A percentile compares a stretch with the other conserved stretches of the same genome.
Evolutionary conservation across 2,329 filamentous ascomycete genomes (phyloP).

Genomic region (Sordariomycetes sp.): DNA sequence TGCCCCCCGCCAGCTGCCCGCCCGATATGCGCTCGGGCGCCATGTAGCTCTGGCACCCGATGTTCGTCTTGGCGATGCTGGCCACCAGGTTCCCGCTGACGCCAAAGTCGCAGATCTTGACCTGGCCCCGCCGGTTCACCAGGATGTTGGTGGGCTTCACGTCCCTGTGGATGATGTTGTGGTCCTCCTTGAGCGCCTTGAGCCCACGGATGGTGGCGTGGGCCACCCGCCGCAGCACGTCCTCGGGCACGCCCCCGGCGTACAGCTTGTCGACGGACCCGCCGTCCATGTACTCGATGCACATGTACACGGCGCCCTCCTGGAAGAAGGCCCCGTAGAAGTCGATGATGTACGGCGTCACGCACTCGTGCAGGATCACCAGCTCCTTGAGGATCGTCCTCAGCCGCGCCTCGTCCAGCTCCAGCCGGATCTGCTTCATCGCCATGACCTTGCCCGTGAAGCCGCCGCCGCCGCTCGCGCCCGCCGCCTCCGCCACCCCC

Average conservation of each 20-base stretch:
- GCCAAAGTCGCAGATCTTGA: constrained; percentile 98
- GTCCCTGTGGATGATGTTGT: constrained; percentile 98
- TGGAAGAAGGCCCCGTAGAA: constrained; percentile 99
- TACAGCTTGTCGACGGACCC: constrained; percentile 97
- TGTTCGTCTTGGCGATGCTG: constrained; percentile 97
- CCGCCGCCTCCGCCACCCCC: constrained; percentile 14
- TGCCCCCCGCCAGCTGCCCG: constrained; percentile 59
- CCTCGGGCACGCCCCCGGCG: constrained; percentile 78
- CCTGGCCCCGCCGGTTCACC: constrained; percentile 76
- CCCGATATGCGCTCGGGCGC: constrained; percentile 91
- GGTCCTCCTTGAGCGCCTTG: constrained; percentile 89
- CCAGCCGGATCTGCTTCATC: constrained; percentile 96
- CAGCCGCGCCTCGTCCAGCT: constrained; percentile 94
- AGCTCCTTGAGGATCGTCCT: constrained; percentile 96
- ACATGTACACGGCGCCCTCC: constrained; percentile 97
- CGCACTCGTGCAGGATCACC: constrained; percentile 87
- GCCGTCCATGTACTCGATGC: constrained; percentile 98
- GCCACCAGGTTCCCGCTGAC: constrained; percentile 94
- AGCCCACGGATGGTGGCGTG: constrained; percentile 83
- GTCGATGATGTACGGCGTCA: constrained; percentile 94
- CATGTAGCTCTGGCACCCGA: constrained; percentile 99
- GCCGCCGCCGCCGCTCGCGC: constrained; percentile 19
- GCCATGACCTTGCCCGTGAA: constrained; percentile 82
- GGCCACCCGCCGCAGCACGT: constrained; percentile 80
- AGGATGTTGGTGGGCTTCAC: constrained; percentile 99